Evolutionary conservation across 176 grass and related monocot genomes (phyloP), one percentile per base, ranked within the genome.

Genomic region (Secale cereale): DNA sequence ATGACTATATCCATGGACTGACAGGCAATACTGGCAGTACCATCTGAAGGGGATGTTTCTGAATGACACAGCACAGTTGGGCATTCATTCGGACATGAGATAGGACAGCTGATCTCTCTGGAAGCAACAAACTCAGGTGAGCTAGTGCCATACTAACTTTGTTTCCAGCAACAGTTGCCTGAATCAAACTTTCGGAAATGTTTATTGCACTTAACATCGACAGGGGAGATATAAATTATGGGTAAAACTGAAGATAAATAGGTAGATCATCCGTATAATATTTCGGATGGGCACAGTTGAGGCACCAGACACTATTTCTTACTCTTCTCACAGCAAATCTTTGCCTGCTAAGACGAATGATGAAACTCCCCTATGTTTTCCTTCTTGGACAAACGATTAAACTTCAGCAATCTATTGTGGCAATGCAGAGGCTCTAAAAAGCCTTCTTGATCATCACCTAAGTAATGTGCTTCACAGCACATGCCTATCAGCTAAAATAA

Each of bases 401-500:
- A 59, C 25, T 74, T 79, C 3, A 23, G 78, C 13, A 8, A 30
- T 37, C 74, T 86, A 50, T 67, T 63, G 48, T 2, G 37, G 46
- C 71, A 30, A 87, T 4, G 2, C 12, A 33, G 61, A 87, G 59
- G 60, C 84, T 75, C 28, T 52, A 66, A 68, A 68, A 13, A 59
- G 33, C 10, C 70, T 85, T 16, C 77, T 67, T 76, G 66, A 45
- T 88, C 66, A 75, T 79, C 73, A 81, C 60, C 83, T 48, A 15
- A 68, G 3, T 13, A 32, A 86, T 70, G 73, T 5, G 15, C 74
- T 39, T 86, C 52, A 81, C 31, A 85, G 12, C 77, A 81, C 7
- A 81, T 78, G 63, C 26, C 79, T 90, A 78, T 33, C 14, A 27
- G 59, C 79, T 78, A 78, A 89, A 41, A 81, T 36, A 81, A 31